Evolutionary conservation across 2,329 filamentous ascomycete species (phyloP).

Genomic region (Aspergillus sp.): DNA sequence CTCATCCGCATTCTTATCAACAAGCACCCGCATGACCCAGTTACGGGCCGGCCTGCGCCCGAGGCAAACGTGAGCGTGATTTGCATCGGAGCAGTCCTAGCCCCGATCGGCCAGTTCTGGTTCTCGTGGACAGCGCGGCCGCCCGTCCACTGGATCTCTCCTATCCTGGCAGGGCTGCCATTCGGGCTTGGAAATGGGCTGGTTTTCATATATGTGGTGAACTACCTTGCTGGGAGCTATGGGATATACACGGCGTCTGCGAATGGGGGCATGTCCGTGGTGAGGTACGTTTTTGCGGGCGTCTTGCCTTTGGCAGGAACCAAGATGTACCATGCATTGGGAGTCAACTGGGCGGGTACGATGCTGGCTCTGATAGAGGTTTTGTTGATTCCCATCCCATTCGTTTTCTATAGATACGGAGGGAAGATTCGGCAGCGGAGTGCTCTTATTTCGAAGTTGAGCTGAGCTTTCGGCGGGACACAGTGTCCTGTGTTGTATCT

Average conservation of each 20-base stretch:
- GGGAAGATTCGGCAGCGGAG: constrained; percentile 30
- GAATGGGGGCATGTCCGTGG: constrained; percentile 70
- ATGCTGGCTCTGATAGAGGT: constrained; percentile 39
- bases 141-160: constrained; percentile 70
- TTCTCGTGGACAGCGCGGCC: constrained; percentile 77
- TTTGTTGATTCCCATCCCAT: constrained; percentile 39
- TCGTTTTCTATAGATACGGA: constrained; percentile 46
- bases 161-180: constrained; percentile 69
- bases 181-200: constrained; percentile 70
- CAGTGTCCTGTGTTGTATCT: no score
- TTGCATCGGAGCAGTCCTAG: constrained; percentile 66
- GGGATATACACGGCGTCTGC: constrained; percentile 72
- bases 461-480: neutral
- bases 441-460: constrained; percentile 12
- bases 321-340: constrained; percentile 63
- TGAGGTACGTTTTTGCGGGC: constrained; percentile 65
- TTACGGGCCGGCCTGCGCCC: constrained; percentile 56
- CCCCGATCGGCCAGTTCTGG: constrained; percentile 70
- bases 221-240: constrained; percentile 72
- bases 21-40: constrained; percentile 62
- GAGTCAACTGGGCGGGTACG: constrained; percentile 70
- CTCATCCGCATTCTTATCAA: constrained; percentile 71
- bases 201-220: constrained; percentile 72
- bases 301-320: constrained; percentile 68
- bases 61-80: constrained; percentile 74